Evolutionary conservation across 75 land plant species (phyloP).

Genomic region (Adiantum capillusveneris): DNA sequence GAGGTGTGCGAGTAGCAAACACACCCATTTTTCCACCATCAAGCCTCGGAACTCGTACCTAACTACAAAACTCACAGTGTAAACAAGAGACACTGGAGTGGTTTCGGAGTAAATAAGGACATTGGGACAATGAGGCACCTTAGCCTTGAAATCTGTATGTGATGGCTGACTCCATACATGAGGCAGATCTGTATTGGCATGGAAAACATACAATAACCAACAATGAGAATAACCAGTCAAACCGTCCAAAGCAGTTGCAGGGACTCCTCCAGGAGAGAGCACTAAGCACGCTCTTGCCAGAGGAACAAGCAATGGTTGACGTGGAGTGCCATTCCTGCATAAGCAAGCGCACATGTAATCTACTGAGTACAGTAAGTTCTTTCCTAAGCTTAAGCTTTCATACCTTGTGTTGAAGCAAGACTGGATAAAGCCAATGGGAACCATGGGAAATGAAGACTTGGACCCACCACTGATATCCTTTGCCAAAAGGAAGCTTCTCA

Average conservation of each 20-base stretch:
- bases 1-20: slow-evolving; percentile 95
- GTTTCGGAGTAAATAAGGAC: too few species aligned
- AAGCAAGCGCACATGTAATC: neutral
- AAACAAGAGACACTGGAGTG: neutral
- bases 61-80: slow-evolving; percentile 11
- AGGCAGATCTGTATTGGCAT: slow-evolving; percentile 83
- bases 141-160: slow-evolving; percentile 77
- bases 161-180: slow-evolving; percentile 78
- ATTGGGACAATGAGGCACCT: slow-evolving; percentile 35
- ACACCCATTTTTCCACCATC: slow-evolving; percentile 88
- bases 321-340: slow-evolving; percentile 95
- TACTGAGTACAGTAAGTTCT: neutral
- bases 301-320: slow-evolving; percentile 90
- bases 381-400: neutral
- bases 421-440: slow-evolving; percentile 66
- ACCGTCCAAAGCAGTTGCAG: slow-evolving; percentile 82
- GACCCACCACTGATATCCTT: slow-evolving; percentile 23
- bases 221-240: slow-evolving; percentile 89
- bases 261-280: slow-evolving; percentile 49
- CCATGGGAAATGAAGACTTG: slow-evolving; percentile 61
- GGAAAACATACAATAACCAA: slow-evolving; percentile 96
- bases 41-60: slow-evolving; percentile 96
- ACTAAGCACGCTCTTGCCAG: slow-evolving; percentile 78
- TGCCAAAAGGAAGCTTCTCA: slow-evolving; percentile 47
- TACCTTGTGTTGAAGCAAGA: slow-evolving; percentile 96